Evolutionary conservation across 352 stramenopile species (phyloP), one percentile per base, ranked within the genome.

Genomic region (Thraustochytrium sp.): DNA sequence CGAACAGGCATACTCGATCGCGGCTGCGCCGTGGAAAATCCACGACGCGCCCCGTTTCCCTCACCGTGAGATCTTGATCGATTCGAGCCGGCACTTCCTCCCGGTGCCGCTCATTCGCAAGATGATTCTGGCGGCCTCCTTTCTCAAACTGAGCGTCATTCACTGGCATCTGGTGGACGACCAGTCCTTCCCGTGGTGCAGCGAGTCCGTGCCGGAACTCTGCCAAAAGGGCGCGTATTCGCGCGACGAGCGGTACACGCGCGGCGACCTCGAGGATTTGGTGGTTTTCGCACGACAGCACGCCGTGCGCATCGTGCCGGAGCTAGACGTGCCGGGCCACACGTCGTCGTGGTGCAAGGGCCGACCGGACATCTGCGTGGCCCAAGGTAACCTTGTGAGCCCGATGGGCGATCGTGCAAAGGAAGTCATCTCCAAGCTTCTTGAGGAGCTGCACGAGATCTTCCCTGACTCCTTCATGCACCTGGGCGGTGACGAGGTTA

Each of bases 281-380:
- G 78, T 93, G 13, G 40, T 85, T n/a, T 88, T 91, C 75, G 90
- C 89, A 0, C 85, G 86, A 36, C 21, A 82, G 18, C 64, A 85
- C 21, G 89, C 89, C 34, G 88, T 94, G 36, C 84, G 87, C 2
- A 86, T 93, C 36, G 86, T 93, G 13, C 88, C 88, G 2, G 90
- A 94, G 73, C 84, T 93, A 23, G 89, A 94, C 78, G 75, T 91
- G 42, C 90, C 90, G 13, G 90, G 89, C 42, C 90, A 94, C 85
- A 87, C 86, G 38, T 48, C 49, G 37, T 84, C 56, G 0, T 90
- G 74, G 77, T 88, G 85, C 46, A 61, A 49, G 29, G 85, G 56
- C 8, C 86, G 89, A 49, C 86, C 87, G 9, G 87, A 91, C 34
- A 65, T 89, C 51, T 89, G 73, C 62, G 44, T 21, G 11, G 37